Evolutionary conservation across 1,139 yeast genomes (phyloP), one percentile per base, ranked within the genome.

Genomic region (Candida buenavistaensis): DNA sequence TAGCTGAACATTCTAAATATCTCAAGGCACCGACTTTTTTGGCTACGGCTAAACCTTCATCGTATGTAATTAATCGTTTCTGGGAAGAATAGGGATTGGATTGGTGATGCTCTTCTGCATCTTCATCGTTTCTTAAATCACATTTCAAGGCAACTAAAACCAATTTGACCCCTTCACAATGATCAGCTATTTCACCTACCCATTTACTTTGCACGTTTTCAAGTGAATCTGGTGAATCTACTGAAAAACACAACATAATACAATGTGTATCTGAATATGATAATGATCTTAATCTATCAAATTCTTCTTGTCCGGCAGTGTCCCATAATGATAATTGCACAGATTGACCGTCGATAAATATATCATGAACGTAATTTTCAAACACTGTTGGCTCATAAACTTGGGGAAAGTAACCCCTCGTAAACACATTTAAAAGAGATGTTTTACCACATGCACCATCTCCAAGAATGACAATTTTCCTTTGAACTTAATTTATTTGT

Each of bases 231-330:
- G 85, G 80, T 2, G 96, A 88, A 59, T 92, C 98, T 41, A 92
- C 90, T 23, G 95, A 81, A 58, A 92, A 92, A 67, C 98, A 92
- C 40, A 92, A 75, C 94, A 92, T 90, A 50, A 92, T 90, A 50
- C 96, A 88, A 62, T 92, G 97, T 5, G 98, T 92, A 57, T 92
- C 98, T 14, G 94, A 82, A 59, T 92, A 92, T 26, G 95, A 83
- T 17, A 43, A 40, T 10, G 45, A 41, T 36, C 46, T 37, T 26
- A 43, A 41, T 36, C 46, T 36, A 28, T 92, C 98, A 54, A 90
- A 92, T 64, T 92, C 98, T 64, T 92, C 98, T 68, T 92, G 98
- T 5, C 98, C 98, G 3, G 98, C 98, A 5, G 98, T 92, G 57
- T 92, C 98, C 98, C 98, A 92, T 38, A 92, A 70, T 17, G 97